These are phyloP conservation scores for Talaromyces amestolkiae DNA, from an alignment of 2,329 filamentous ascomycete species.

Conservation along the genomic window DNA sequence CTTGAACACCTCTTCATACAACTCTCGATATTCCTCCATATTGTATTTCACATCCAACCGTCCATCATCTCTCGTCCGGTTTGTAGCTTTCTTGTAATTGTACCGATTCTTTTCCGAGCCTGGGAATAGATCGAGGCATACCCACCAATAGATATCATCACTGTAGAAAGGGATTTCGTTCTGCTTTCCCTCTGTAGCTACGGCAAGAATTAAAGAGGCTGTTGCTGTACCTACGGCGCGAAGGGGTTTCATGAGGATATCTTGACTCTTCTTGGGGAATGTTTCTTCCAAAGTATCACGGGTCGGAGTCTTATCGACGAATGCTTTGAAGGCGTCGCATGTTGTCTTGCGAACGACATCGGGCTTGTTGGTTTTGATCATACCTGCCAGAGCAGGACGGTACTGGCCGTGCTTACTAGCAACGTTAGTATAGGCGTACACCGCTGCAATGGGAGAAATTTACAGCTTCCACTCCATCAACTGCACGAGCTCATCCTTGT, in stretches of 20 bases:
- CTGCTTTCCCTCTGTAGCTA: constrained; percentile 24
- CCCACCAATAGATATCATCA: constrained; percentile 42
- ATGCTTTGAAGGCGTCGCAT: constrained; percentile 27
- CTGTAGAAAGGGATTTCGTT: constrained; percentile 42
- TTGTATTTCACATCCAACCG: constrained; percentile 42
- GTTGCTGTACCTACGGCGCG: constrained; percentile 45
- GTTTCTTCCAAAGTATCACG: constrained; percentile 17
- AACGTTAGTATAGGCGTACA: neutral
- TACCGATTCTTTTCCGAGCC: constrained; percentile 19
- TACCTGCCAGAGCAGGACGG: constrained; percentile 41
- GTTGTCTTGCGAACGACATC: constrained; percentile 29
- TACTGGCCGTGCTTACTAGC: constrained; percentile 40
- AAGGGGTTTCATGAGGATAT: constrained; percentile 34
- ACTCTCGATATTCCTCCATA: constrained; percentile 36
- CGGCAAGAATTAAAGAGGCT: constrained; percentile 42
- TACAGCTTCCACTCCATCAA: constrained; percentile 48
- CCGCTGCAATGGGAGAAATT: constrained; percentile 20
- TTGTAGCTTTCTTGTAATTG: constrained; percentile 22
- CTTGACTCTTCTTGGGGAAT: constrained; percentile 34
- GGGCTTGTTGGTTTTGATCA: constrained; percentile 38
- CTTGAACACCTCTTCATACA: constrained; percentile 31
- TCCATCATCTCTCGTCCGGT: constrained; percentile 17
- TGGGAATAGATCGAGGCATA: constrained; percentile 31
- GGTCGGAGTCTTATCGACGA: constrained; percentile 13
- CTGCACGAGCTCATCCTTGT: constrained; percentile 36